phyloP scores from a whole-genome alignment of 106 monocot genomes.

The Hemerocallis citrina region DNA sequence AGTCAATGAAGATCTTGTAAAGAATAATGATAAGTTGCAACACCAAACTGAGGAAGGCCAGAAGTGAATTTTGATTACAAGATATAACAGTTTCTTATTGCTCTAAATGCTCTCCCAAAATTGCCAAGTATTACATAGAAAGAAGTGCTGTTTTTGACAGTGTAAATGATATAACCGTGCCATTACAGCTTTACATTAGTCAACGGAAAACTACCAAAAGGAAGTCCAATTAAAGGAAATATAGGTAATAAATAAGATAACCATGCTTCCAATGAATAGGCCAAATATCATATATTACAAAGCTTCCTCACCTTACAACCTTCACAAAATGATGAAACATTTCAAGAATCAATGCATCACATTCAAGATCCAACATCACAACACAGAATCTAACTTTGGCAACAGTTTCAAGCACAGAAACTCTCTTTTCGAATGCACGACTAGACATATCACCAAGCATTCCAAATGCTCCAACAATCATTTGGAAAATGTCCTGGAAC shows the following conservation, averaged over 20 bases:
- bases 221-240: too few species aligned
- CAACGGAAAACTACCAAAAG: too few species aligned
- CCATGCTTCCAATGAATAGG: neutral
- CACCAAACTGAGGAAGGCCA: too few species aligned
- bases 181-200: neutral
- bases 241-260: too few species aligned
- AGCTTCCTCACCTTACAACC: constrained; percentile 45
- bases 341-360: constrained; percentile 55
- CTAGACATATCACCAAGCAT: constrained; percentile 50
- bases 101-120: too few species aligned
- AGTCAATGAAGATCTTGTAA: too few species aligned
- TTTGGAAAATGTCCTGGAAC: constrained; percentile 57
- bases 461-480: constrained; percentile 64
- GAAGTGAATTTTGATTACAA: too few species aligned
- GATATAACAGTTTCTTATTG: too few species aligned
- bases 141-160: neutral
- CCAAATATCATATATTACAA: neutral
- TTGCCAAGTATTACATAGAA: too few species aligned
- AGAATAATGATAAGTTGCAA: too few species aligned
- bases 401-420: constrained; percentile 80
- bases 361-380: constrained; percentile 87
- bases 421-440: constrained; percentile 37
- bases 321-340: constrained; percentile 73
- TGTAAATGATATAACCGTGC: neutral
- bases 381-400: constrained; percentile 82